Percentiles rank a stretch among this genome's conserved stretches.
Evolutionary conservation across 2,329 filamentous ascomycete species (phyloP).

Genomic region (Dichotomopilus funicola): DNA sequence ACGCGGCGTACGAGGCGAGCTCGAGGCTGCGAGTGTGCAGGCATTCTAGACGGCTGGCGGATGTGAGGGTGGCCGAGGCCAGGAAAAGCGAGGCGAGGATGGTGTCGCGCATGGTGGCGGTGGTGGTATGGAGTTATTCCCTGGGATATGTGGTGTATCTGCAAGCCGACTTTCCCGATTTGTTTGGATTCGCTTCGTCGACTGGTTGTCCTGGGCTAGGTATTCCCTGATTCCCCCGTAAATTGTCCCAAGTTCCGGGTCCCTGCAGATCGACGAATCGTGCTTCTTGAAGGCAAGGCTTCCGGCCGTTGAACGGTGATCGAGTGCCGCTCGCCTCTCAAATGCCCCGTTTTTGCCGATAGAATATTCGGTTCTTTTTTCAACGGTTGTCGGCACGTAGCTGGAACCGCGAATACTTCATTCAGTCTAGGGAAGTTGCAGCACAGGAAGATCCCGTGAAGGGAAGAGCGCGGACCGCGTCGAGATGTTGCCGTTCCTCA

Average conservation of each 20-base stretch:
- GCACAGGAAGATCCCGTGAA: neutral
- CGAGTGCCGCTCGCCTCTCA: too few species aligned
- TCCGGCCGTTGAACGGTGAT: neutral
- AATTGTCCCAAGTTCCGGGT: neutral
- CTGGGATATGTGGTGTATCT: neutral
- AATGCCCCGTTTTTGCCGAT: neutral
- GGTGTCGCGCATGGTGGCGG: constrained; percentile 13
- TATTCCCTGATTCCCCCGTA: neutral
- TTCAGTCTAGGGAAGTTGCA: neutral
- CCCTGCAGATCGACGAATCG: constrained; percentile 1
- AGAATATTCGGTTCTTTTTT: neutral
- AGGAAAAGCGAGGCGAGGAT: constrained; percentile 30
- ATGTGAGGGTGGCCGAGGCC: constrained; percentile 29
- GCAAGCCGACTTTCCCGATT: neutral
- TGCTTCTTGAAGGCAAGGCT: neutral
- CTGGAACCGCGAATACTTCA: too few species aligned
- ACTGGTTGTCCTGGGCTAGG: neutral
- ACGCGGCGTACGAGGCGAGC: constrained; percentile 37
- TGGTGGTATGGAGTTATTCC: neutral
- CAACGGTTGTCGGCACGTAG: too few species aligned
- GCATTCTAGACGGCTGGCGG: constrained; percentile 34
- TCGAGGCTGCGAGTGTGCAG: constrained; percentile 33
- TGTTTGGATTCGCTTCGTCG: neutral
- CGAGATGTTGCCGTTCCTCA: neutral
- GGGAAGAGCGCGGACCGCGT: constrained; percentile 2